Evolutionary conservation across 768 basidiomycete genomes (phyloP), one percentile per base, ranked within the genome.

Genomic region (Russula compacta): DNA sequence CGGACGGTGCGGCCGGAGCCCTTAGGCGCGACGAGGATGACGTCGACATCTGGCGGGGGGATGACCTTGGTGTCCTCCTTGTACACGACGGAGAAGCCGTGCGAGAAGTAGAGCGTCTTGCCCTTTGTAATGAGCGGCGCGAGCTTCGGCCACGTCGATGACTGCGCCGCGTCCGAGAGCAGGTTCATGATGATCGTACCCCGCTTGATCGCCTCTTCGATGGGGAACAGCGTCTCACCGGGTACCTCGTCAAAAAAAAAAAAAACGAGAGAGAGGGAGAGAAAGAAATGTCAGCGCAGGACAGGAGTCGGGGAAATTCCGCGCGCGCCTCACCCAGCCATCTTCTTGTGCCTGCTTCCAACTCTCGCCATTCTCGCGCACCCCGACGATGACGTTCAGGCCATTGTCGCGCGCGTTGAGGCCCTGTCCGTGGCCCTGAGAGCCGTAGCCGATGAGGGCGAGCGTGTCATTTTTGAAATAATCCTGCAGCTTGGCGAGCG

Each of bases 121-220:
- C 92, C 97, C 83, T 95, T 92, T 75, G 94, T 98, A 80, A 98
- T 95, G 71, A 98, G 85, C 58, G 97, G 95, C 47, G 84, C 87
- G 69, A 99, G 67, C 56, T 81, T 77, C 42, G 87, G 79, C 97
- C 97, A 99, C 35, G 95, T 98, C 74, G 89, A 83, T 14, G 92
- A 94, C 78, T 99, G 97, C n/a, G 95, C 97, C 52, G 97, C 97
- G 70, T 99, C 97, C 48, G 95, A 98, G 67, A 99, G 85, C 56
- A 99, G 81, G 83, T 99, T 98, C 97, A 99, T 99, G 84, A 99
- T 90, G 81, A 98, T 95, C 21, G 95, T 97, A 47, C 97, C 97
- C 66, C 81, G 83, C 67, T 87, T 81, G 74, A 98, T 98, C 64
- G 97, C 97, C 75, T 98, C 95, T 69, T 98, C 92, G 68, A 99